Evolutionary conservation across 2,329 filamentous ascomycete species (phyloP).

Genomic region (Septoria linicola): DNA sequence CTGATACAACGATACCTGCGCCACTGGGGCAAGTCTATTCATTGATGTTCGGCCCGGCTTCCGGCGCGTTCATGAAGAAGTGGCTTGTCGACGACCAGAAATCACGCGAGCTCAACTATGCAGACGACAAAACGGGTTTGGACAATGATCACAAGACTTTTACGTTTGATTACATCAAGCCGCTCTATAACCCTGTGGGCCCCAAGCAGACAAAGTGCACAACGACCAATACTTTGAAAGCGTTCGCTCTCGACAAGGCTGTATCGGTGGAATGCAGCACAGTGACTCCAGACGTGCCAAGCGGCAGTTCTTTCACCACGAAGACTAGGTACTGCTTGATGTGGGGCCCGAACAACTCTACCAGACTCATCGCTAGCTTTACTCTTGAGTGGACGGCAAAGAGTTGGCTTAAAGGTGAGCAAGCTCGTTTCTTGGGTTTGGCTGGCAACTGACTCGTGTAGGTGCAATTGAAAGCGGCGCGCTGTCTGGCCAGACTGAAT

Average conservation of each 20-base stretch:
- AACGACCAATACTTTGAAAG: constrained; percentile 79
- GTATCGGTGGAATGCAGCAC: constrained; percentile 80
- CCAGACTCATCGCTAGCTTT: constrained; percentile 82
- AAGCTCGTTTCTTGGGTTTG: constrained; percentile 54
- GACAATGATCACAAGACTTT: constrained; percentile 69
- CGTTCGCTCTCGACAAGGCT: constrained; percentile 81
- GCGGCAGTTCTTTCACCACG: constrained; percentile 82
- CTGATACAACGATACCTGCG: constrained; percentile 81
- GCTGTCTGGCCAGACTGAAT: constrained; percentile 81
- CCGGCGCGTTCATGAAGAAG: constrained; percentile 77
- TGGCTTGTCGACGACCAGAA: constrained; percentile 88
- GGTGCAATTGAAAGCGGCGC: constrained; percentile 95
- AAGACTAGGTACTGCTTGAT: constrained; percentile 95
- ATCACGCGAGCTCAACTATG: constrained; percentile 80
- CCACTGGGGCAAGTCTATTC: constrained; percentile 90
- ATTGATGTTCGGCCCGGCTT: constrained; percentile 79
- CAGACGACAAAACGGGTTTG: constrained; percentile 74
- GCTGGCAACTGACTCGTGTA: constrained; percentile 40
- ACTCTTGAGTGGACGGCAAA: constrained; percentile 95
- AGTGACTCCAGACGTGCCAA: constrained; percentile 91
- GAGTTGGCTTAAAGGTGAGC: constrained; percentile 82
- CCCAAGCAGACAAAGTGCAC: constrained; percentile 95
- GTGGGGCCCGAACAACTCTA: constrained; percentile 85
- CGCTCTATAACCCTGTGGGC: constrained; percentile 77
- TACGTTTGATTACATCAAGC: constrained; percentile 86